Conservation (phyloP, 2,329 filamentous ascomycete genomes). For the Penicillium sp. region DNA sequence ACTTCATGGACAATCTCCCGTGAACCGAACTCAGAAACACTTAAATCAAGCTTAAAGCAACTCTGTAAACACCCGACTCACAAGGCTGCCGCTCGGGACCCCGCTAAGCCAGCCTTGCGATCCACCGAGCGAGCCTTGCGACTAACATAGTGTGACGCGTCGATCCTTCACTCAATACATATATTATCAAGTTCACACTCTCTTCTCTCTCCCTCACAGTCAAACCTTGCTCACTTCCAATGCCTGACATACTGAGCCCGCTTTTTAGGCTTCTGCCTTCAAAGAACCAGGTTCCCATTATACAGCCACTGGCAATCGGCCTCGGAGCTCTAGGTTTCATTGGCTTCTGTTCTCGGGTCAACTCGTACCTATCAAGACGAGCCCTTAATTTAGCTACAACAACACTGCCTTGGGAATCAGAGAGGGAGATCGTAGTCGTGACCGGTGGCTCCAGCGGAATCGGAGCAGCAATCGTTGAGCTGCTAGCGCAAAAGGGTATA, state of each 20-base stretch:
- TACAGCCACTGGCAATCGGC: neutral
- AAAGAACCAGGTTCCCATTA: neutral
- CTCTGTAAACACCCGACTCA: no score
- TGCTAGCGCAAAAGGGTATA: neutral
- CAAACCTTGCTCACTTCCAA: no score
- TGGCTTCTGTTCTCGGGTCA: neutral
- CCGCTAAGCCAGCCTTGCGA: no score
- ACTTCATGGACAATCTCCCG: no score
- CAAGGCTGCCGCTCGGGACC: no score
- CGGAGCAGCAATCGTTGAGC: slow-evolving; percentile 1
- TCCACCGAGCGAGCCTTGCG: no score
- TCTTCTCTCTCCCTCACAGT: neutral
- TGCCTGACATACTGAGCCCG: neutral
- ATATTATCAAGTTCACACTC: neutral
- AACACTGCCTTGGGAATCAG: neutral
- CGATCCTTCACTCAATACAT: neutral
- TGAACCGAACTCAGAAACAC: no score
- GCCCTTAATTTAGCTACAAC: neutral
- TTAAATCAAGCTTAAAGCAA: no score
- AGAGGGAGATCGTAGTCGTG: slow-evolving; percentile 1
- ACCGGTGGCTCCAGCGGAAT: slow-evolving; percentile 7
- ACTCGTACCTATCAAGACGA: neutral
- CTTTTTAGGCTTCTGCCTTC: neutral
- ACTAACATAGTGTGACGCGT: no score
- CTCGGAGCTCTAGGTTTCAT: neutral